Evolutionary conservation across 495 filamentous ascomycete genomes (phyloP).

Genomic region (Massariosphaeria phaeospora): DNA sequence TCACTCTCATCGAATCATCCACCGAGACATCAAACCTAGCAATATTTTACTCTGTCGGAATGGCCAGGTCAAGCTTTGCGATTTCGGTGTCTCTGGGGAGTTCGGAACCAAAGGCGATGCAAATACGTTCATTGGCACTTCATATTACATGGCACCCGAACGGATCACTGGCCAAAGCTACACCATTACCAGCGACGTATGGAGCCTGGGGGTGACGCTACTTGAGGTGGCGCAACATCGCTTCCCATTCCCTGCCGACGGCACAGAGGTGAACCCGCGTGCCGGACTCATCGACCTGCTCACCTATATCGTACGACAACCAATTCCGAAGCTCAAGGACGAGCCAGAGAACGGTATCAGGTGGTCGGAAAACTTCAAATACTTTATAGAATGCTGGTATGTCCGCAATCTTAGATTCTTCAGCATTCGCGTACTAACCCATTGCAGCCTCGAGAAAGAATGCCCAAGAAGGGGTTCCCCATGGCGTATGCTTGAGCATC

Average conservation of each 20-base stretch:
- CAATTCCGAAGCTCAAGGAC: conserved; percentile 93
- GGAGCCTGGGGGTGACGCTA: conserved; percentile 92
- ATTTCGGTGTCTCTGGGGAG: conserved; percentile 96
- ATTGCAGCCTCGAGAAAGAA: conserved; percentile 83
- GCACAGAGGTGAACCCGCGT: conserved; percentile 81
- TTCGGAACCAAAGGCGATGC: conserved; percentile 98
- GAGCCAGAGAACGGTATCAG: conserved; percentile 73
- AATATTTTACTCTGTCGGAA: conserved; percentile 92
- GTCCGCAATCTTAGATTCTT: conserved; percentile 42
- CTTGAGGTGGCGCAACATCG: conserved; percentile 96
- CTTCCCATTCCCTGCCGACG: conserved; percentile 95
- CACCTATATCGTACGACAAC: conserved; percentile 94
- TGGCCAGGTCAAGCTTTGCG: conserved; percentile 94
- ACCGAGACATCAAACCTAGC: conserved; percentile 97
- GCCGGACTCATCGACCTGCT: conserved; percentile 90
- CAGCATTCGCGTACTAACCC: conserved; percentile 31
- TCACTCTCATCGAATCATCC: conserved; percentile 95
- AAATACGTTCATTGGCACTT: conserved; percentile 97
- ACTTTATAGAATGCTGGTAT: conserved; percentile 99
- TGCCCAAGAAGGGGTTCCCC: conserved; percentile 77
- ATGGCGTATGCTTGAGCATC: conserved; percentile 98
- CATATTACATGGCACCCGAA: conserved; percentile 98
- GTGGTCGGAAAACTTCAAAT: conserved; percentile 96
- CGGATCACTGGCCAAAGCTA: conserved; percentile 95
- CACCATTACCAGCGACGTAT: conserved; percentile 97